phyloP scores from a whole-genome alignment of 352 stramenopile genomes.

The Globisporangium lucens region DNA sequence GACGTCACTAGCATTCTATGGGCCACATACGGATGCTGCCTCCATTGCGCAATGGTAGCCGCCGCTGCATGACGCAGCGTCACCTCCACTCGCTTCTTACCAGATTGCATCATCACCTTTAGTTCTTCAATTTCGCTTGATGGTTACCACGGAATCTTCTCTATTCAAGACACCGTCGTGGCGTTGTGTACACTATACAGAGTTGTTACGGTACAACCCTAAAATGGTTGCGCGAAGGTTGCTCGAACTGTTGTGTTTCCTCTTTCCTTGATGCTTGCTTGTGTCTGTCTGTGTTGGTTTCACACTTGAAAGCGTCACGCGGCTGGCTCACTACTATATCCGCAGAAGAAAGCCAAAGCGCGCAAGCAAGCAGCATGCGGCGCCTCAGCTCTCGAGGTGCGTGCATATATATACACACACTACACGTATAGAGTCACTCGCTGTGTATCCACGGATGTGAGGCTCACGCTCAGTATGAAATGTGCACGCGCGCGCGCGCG shows the following conservation, averaged over 20 bases:
- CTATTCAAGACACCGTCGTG: neutral
- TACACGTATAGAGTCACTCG: neutral
- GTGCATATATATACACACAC: neutral
- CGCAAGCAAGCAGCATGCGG: conserved; percentile 28
- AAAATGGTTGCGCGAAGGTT: neutral
- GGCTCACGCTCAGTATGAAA: neutral
- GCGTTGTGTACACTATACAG: neutral
- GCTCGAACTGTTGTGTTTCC: neutral
- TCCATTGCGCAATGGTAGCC: neutral
- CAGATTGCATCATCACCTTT: neutral
- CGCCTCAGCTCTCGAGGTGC: conserved; percentile 56
- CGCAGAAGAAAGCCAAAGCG: neutral
- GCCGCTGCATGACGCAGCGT: neutral
- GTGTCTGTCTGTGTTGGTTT: neutral
- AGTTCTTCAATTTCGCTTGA: neutral
- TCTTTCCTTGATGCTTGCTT: neutral
- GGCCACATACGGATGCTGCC: neutral
- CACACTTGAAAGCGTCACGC: neutral
- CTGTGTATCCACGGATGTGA: neutral
- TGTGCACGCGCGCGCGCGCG: neutral
- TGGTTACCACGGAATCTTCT: neutral
- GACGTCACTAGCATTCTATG: neutral
- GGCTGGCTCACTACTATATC: neutral
- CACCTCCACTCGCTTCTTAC: neutral
- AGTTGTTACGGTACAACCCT: neutral